A percentile compares a stretch with the other conserved stretches of the same genome.
These are phyloP conservation scores for Selenicereus undatus DNA, from an alignment of 148 eudicot genomes.

Conservation along the genomic window DNA sequence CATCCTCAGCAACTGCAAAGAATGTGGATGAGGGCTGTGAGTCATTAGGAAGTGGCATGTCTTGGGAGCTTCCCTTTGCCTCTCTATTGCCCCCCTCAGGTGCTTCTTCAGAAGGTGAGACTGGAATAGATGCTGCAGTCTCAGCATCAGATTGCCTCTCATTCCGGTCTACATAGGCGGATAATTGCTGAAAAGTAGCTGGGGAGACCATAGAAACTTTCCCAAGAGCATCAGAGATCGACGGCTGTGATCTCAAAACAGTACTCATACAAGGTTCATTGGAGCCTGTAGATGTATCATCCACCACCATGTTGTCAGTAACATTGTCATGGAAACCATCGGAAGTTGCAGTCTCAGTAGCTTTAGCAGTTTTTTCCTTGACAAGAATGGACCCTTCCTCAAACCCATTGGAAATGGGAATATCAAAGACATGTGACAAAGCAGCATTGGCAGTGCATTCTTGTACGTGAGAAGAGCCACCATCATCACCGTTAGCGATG, in stretches of 20 bases:
- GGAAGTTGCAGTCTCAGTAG: conserved; percentile 17
- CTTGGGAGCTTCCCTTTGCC: conserved; percentile 32
- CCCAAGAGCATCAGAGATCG: conserved; percentile 42
- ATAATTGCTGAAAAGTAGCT: conserved; percentile 34
- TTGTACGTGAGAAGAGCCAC: conserved; percentile 4
- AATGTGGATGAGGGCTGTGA: conserved; percentile 15
- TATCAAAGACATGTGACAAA: conserved; percentile 11
- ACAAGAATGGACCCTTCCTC: conserved; percentile 9
- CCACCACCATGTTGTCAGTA: conserved; percentile 22
- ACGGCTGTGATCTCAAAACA: conserved; percentile 41
- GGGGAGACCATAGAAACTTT: conserved; percentile 48
- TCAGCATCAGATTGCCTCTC: conserved; percentile 29
- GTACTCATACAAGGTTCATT: conserved; percentile 41
- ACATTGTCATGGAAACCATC: conserved; percentile 20
- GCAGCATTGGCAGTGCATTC: conserved; percentile 8
- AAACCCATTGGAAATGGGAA: conserved; percentile 27
- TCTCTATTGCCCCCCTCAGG: conserved; percentile 27
- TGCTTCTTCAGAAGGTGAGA: conserved; percentile 30
- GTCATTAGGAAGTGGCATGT: conserved; percentile 28
- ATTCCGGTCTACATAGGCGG: conserved; percentile 32
- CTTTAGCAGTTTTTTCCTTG: conserved; percentile 3
- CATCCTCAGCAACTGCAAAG: conserved; percentile 23
- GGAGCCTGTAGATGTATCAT: conserved; percentile 27
- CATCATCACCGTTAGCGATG: conserved; percentile 41
- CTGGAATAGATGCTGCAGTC: conserved; percentile 24